Percentiles rank a stretch among this genome's conserved stretches.
Conservation (phyloP, 1,284 basidiomycete species). For the Amylostereum chailletii region DNA sequence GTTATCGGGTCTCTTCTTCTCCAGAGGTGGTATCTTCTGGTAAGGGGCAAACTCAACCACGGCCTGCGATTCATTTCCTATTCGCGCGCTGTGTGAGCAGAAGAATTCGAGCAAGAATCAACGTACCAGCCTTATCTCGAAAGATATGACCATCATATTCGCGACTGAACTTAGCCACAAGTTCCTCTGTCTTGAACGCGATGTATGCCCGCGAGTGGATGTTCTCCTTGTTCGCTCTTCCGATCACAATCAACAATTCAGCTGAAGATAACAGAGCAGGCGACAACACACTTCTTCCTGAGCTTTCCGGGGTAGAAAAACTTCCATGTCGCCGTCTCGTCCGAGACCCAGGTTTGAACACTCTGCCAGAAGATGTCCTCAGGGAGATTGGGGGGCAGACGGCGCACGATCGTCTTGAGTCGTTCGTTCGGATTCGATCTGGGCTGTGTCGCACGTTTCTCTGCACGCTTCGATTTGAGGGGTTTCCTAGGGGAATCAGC, state of each 20-base stretch:
- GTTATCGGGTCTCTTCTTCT: constrained; percentile 66
- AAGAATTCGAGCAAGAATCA: not conserved
- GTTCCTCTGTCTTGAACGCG: constrained; percentile 72
- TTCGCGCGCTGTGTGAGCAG: no score
- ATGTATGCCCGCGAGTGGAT: constrained; percentile 87
- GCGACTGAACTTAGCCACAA: constrained; percentile 68
- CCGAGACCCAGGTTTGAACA: constrained; percentile 76
- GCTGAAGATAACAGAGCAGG: not conserved
- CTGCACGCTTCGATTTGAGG: constrained; percentile 6
- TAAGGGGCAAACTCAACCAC: constrained; percentile 93
- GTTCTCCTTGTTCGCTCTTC: constrained; percentile 72
- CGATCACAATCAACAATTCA: not conserved
- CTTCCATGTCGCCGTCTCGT: constrained; percentile 66
- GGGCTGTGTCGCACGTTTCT: constrained; percentile 8
- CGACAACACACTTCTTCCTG: constrained; percentile 53
- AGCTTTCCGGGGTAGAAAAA: constrained; percentile 61
- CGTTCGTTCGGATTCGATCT: constrained; percentile 33
- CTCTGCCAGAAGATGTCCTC: constrained; percentile 92
- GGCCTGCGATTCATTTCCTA: constrained; percentile 82
- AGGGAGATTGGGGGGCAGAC: constrained; percentile 87
- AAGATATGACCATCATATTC: constrained; percentile 92
- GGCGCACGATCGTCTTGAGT: constrained; percentile 83
- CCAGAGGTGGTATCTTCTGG: constrained; percentile 70
- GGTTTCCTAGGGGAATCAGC: constrained; percentile 4
- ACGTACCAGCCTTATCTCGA: constrained; percentile 80